Percentiles rank a stretch among this genome's conserved stretches.
These are phyloP conservation scores for Austroboletus eburneus DNA, from an alignment of 768 basidiomycete species.

Conservation along the genomic window DNA sequence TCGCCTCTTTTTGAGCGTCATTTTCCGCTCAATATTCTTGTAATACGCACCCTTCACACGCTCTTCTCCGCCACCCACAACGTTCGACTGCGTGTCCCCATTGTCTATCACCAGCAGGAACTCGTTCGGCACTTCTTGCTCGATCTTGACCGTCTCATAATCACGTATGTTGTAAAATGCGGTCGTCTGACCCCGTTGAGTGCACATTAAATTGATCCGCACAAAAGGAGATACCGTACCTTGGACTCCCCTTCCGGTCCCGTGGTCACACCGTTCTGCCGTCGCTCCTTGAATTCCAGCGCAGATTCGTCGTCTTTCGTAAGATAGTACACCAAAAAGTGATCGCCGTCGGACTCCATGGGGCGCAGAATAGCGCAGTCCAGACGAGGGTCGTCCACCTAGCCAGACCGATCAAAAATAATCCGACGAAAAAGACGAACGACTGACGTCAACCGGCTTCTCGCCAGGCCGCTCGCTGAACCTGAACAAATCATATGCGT, in stretches of 20 bases:
- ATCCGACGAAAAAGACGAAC: neutral
- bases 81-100: constrained; percentile 38
- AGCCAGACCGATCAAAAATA: neutral
- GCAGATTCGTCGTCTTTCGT: constrained; percentile 74
- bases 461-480: constrained; percentile 89
- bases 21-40: constrained; percentile 86
- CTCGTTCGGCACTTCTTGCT: constrained; percentile 83
- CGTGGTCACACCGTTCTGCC: constrained; percentile 40
- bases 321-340: constrained; percentile 83
- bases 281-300: constrained; percentile 56
- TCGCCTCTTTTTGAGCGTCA: constrained; percentile 81
- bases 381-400: constrained; percentile 75
- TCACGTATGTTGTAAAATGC: constrained; percentile 76
- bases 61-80: constrained; percentile 35
- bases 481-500: constrained; percentile 82
- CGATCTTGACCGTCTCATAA: constrained; percentile 83
- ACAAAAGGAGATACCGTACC: constrained; percentile 32
- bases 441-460: constrained; percentile 57
- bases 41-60: constrained; percentile 75
- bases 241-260: constrained; percentile 52
- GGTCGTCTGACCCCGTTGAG: no score
- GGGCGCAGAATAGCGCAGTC: constrained; percentile 85
- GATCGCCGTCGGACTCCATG: constrained; percentile 85
- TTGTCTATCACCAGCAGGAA: constrained; percentile 74
- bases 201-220: no score